These are phyloP conservation scores for Hypoxylon sp. DNA, from an alignment of 2,329 filamentous ascomycete species.

Conservation along the genomic window DNA sequence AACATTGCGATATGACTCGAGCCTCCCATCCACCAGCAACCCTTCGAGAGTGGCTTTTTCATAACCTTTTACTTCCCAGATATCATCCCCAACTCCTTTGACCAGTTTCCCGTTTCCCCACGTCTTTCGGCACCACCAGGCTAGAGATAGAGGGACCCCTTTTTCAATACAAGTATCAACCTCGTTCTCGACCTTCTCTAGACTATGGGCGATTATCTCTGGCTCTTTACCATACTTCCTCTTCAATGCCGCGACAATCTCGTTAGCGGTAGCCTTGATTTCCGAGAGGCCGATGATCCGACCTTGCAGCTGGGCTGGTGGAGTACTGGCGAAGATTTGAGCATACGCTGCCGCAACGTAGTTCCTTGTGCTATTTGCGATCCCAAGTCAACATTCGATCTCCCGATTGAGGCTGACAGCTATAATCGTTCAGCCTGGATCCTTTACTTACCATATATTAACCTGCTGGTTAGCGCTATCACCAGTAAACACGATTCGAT, in stretches of 20 bases:
- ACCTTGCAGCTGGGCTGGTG: slow-evolving; percentile 39
- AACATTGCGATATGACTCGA: slow-evolving; percentile 44
- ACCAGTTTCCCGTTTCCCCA: slow-evolving; percentile 44
- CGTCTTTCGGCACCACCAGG: slow-evolving; percentile 48
- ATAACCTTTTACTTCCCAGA: slow-evolving; percentile 47
- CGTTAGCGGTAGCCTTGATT: slow-evolving; percentile 43
- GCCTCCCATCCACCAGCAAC: slow-evolving; percentile 40
- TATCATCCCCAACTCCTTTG: slow-evolving; percentile 39
- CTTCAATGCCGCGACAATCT: slow-evolving; percentile 39
- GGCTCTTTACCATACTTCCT: slow-evolving; percentile 41
- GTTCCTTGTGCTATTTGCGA: slow-evolving; percentile 41
- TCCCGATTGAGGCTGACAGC: background rate
- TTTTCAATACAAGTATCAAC: slow-evolving; percentile 38
- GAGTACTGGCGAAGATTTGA: slow-evolving; percentile 46
- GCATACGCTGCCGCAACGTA: slow-evolving; percentile 48
- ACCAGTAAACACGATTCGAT: slow-evolving; percentile 40
- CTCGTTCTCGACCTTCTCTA: slow-evolving; percentile 44
- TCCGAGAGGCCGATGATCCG: slow-evolving; percentile 45
- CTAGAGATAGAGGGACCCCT: slow-evolving; percentile 37
- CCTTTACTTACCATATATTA: slow-evolving; percentile 37
- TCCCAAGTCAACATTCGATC: background rate
- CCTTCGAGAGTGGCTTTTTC: slow-evolving; percentile 41
- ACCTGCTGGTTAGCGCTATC: slow-evolving; percentile 43
- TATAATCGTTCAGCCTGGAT: too few species aligned
- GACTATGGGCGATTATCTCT: slow-evolving; percentile 32